Base-by-base conservation (phyloP, 306 rosid genomes). In the Astragalus glycyphyllos region DNA sequence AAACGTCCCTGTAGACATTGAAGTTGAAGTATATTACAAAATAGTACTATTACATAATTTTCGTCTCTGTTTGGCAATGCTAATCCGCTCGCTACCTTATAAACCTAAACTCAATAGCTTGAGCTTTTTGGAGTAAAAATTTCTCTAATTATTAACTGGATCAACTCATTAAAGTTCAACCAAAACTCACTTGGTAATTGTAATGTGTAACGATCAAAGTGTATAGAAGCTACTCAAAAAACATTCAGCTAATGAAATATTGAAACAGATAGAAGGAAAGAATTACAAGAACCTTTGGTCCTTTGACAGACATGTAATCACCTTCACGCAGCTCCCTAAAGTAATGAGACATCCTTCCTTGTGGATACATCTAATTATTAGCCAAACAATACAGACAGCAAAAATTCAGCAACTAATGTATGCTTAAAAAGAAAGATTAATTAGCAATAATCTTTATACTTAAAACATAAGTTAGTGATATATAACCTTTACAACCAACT, bases 271-370 rank as follows among this genome's bases (percentile, higher is more conserved):
- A 58, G 10, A 44, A 42, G 38, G 16, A 34, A 54, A 53, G 34
- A 57, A 54, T 40, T n/a, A n/a, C 26, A 69, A 58, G 66, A 41
- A 91, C 97, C 93, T 92, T 92, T 53, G 96, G 97, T 69, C 97
- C 97, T 84, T 87, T 92, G 32, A 92, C 96, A 29, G 85, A 73
- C 79, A 92, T 77, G 77, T 75, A 54, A 81, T 89, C 90, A 58
- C 97, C 97, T 35, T 75, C 89, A 14, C 72, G 78, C 91, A 92
- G 79, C 86, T 92, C 89, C 40, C 85, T 86, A 32, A 92, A 92
- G 83, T 92, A 90, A 47, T 92, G 92, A 57, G 97, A 92, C 97
- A 92, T 92, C 83, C 96, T 84, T 87, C 96, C 97, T 87, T 87
- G 94, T 31, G 97, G 97, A 89, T 92, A 92, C 97, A 89, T 92